Evolutionary conservation across 2,329 filamentous ascomycete species (phyloP), one percentile per base, ranked within the genome.

Genomic region (Epichloe gansuensis): DNA sequence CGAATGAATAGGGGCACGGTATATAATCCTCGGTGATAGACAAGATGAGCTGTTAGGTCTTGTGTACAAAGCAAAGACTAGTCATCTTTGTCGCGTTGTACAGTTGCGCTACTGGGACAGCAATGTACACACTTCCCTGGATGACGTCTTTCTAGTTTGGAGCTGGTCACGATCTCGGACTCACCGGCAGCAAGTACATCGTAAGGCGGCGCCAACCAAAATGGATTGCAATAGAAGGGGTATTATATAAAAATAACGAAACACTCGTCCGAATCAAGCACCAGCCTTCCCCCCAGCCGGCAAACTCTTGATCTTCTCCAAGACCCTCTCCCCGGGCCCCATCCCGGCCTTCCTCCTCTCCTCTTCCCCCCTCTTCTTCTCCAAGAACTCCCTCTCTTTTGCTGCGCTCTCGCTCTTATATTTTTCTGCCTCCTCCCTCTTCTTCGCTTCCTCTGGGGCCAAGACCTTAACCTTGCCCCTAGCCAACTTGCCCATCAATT

Each of bases 321-420:
- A 60, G 15, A 74, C 54, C 57, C 58, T 66, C 35, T 56, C 56
- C 7, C 56, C 56, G 5, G 57, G 57, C 2, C 62, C 57, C 49
- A 60, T 61, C 6, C 61, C 60, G 17, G 65, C 64, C 53, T 66
- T 88, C 54, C 63, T 61, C 40, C 59, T 60, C 47, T 65, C 62
- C 25, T 61, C 58, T 49, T 60, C 58, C 42, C 58, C 58, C 51
- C 61, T 61, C 58, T 72, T 65, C 59, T 65, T 61, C 58, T 70
- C 67, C 47, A 73, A 57, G 35, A 73, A 65, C 53, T 69, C 62
- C 52, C 72, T 67, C 61, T 80, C 76, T 57, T 68, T 73, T 52
- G 71, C 69, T 40, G 77, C 75, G 58, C 82, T 77, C 65, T 84
- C 72, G 58, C 74, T 81, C 62, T 78, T 75, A 49, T 85, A 82